Evolutionary conservation across 225 moss, liverwort and hornwort species (phyloP).

Genomic region (Bryoerythrophyllum caledonicum): DNA sequence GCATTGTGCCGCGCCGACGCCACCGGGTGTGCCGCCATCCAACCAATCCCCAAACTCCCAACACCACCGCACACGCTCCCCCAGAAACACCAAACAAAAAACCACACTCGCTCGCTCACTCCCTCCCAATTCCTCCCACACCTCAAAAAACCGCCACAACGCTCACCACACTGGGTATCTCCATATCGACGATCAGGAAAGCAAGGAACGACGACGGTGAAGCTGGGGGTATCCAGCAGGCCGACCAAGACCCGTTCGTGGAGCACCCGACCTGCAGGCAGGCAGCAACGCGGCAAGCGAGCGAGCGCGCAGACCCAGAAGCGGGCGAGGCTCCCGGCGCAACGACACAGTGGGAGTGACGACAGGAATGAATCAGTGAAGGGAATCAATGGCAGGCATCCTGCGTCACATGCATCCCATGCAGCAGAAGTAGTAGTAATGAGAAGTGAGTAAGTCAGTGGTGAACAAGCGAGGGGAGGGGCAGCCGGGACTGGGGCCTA

Average conservation of each 20-base stretch:
- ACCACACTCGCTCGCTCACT: background rate
- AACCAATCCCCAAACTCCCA: background rate
- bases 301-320: conserved; percentile 30
- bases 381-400: conserved; percentile 20
- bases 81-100: background rate
- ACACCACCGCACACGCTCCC: background rate
- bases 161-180: background rate
- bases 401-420: conserved; percentile 31
- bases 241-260: conserved; percentile 47
- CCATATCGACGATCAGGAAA: conserved; percentile 8
- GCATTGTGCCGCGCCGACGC: conserved; percentile 37
- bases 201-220: background rate
- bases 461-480: background rate
- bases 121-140: conserved; percentile 1
- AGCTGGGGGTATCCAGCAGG: conserved; percentile 24
- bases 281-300: conserved; percentile 31
- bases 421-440: background rate
- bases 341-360: conserved; percentile 6
- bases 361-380: conserved; percentile 16
- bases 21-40: conserved; percentile 50
- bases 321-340: background rate
- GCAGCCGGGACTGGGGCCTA: background rate
- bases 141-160: conserved; percentile 4
- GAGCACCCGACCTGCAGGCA: conserved; percentile 22
- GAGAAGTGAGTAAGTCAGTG: background rate